These are phyloP conservation scores for Phlyctochytrium planicorne DNA, from an alignment of 192 early-diverging fungal genomes.

Conservation along the genomic window DNA sequence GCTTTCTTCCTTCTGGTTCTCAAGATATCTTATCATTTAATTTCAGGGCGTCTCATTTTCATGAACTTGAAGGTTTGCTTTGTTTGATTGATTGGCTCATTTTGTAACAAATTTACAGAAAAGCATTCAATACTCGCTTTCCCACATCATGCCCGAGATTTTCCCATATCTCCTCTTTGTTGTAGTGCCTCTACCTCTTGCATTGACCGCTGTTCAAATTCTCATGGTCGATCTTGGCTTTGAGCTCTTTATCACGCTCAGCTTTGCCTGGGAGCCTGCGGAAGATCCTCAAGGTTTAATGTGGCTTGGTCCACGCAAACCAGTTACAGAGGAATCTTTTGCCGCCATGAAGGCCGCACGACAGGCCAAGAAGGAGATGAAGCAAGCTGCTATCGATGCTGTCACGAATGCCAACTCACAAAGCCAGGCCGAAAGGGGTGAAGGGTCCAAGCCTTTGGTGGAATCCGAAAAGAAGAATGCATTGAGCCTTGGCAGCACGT, in stretches of 20 bases:
- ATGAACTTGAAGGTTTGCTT: slow-evolving; percentile 9
- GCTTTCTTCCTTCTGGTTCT: neutral
- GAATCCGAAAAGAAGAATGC: slow-evolving; percentile 13
- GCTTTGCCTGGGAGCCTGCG: slow-evolving; percentile 90
- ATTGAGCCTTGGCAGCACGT: no score
- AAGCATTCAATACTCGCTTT: slow-evolving; percentile 86
- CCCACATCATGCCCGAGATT: slow-evolving; percentile 89
- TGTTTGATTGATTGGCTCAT: slow-evolving; percentile 63
- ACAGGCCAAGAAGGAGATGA: neutral
- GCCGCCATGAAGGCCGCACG: slow-evolving; percentile 10
- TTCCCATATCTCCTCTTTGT: slow-evolving; percentile 84
- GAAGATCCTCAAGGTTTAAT: slow-evolving; percentile 69
- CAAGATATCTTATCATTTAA: neutral
- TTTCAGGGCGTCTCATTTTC: no score
- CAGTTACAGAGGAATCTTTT: slow-evolving; percentile 63
- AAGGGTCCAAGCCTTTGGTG: neutral
- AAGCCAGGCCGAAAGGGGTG: slow-evolving; percentile 1
- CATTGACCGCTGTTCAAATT: slow-evolving; percentile 86
- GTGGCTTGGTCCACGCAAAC: slow-evolving; percentile 81
- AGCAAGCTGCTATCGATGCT: neutral
- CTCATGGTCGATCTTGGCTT: slow-evolving; percentile 93
- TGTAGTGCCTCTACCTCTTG: slow-evolving; percentile 83
- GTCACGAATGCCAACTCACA: slow-evolving; percentile 9
- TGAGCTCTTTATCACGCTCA: slow-evolving; percentile 83
- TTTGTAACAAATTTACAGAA: slow-evolving; percentile 90